Conservation (phyloP, 2,329 filamentous ascomycete genomes). For the Xylariales sp. region DNA sequence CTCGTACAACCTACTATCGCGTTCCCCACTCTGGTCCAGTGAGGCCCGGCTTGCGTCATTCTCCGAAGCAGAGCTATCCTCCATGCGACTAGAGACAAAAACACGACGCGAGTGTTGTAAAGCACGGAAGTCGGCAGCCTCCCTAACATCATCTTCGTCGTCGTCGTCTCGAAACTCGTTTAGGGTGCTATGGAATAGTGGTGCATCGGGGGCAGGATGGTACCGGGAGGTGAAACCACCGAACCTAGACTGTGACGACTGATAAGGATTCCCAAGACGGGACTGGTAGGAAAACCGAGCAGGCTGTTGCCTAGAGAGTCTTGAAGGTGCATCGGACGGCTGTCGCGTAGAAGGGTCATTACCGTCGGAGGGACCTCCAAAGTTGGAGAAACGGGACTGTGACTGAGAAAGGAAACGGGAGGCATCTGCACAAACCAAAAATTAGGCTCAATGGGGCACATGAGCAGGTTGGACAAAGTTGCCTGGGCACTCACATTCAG, state of each 20-base stretch:
- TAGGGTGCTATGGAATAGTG: constrained; percentile 91
- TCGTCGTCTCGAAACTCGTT: constrained; percentile 94
- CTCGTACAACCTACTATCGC: constrained; percentile 58
- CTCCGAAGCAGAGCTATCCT: constrained; percentile 86
- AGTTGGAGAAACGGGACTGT: constrained; percentile 85
- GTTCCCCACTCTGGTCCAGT: constrained; percentile 65
- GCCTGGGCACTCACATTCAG: constrained; percentile 77
- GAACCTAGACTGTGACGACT: constrained; percentile 76
- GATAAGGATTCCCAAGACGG: constrained; percentile 78
- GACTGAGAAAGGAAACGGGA: constrained; percentile 97
- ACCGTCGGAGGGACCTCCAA: constrained; percentile 68
- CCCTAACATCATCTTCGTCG: constrained; percentile 91
- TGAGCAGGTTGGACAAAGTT: constrained; percentile 10
- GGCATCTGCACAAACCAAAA: constrained; percentile 73
- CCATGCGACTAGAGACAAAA: constrained; percentile 84
- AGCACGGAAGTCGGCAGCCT: constrained; percentile 94
- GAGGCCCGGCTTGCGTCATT: constrained; percentile 72
- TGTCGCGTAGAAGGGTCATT: constrained; percentile 53
- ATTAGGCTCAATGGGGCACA: constrained; percentile 36
- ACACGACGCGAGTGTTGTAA: constrained; percentile 89
- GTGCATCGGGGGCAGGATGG: constrained; percentile 79
- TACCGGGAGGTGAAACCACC: constrained; percentile 88
- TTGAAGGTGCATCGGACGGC: constrained; percentile 45
- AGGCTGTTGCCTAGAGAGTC: constrained; percentile 49
- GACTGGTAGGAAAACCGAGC: constrained; percentile 48